Base-by-base conservation (phyloP, 2,329 filamentous ascomycete species). In the Blastomyces parvus region DNA sequence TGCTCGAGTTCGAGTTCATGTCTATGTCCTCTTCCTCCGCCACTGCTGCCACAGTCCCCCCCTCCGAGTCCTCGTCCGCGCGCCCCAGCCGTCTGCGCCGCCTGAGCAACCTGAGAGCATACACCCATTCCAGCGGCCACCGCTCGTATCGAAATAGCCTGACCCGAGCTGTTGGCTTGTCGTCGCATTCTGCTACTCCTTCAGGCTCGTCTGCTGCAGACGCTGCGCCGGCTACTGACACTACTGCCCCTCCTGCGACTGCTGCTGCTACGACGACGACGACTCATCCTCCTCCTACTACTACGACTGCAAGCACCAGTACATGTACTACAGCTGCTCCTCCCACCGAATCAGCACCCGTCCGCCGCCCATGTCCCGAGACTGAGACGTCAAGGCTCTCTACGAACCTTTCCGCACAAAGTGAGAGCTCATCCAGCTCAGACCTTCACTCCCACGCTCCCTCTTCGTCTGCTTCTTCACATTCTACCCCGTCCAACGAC, bases 31-130 rank as follows among this genome's bases (percentile, higher is more conserved):
- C 57, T 25, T 14, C 57, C 56, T 25, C 22, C 57, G 57, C 57
- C 40, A 44, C 57, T 30, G 22, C 57, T 36, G 25, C 57, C 57
- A 48, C 19, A 8, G 27, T 46, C 4, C 40, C 57, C 42, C 11
- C 56, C 25, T 25, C 40, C 22, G 56, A 58, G 57, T n/a, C 65
- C 64, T 65, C 30, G 22, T 57, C 52, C 27, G 36, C 67, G 70
- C 74, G 74, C 66, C 68, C 71, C 56, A 71, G 74, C 61, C 73
- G 72, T 62, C 70, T 77, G 64, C 74, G 75, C 56, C 74, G 76
- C 59, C 68, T 78, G 57, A 77, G 74, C 70, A 74, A 75, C 69
- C 70, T 78, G 62, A 73, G 75, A 63, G 70, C 74, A 50, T 76
- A 76, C 67, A 74, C 74, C 2, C 71, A 76, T 56, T 71, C 69